Conservation (phyloP, 345 rosid genomes). For the Acer yangbiense region DNA sequence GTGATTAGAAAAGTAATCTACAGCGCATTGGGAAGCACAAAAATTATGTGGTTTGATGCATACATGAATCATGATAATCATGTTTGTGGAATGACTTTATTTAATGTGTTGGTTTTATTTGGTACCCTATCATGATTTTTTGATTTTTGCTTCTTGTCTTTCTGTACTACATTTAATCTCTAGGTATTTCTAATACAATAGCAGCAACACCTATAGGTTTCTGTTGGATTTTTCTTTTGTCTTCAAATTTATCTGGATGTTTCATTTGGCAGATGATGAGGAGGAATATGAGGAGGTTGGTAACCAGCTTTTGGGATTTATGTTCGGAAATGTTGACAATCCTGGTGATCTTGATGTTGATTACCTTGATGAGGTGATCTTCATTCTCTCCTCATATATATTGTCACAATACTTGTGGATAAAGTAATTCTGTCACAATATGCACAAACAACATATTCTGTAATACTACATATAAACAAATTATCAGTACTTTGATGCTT, state of each 20-base stretch:
- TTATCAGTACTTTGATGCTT: background rate
- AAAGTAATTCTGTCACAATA: background rate
- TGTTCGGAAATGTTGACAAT: conserved; percentile 96
- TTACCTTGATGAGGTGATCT: conserved; percentile 90
- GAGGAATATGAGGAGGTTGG: conserved; percentile 82
- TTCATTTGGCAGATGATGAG: conserved; percentile 56
- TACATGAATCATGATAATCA: background rate
- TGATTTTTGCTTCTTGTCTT: background rate
- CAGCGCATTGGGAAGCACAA: background rate
- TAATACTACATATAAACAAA: background rate
- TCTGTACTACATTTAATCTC: background rate
- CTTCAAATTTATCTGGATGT: conserved; percentile 14
- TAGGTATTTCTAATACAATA: background rate
- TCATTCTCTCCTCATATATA: background rate
- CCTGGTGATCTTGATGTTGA: conserved; percentile 96
- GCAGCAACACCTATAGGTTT: background rate
- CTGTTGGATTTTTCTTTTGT: background rate
- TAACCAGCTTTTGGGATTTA: conserved; percentile 82
- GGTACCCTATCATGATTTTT: background rate
- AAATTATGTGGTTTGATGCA: background rate
- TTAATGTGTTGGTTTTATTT: background rate
- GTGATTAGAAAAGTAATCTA: background rate
- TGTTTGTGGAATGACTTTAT: background rate
- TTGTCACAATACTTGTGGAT: background rate
- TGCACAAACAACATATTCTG: background rate